A percentile compares a stretch with the other conserved stretches of the same genome.
Conservation (phyloP, 2,329 filamentous ascomycete genomes). For the Fusarium buharicum region DNA sequence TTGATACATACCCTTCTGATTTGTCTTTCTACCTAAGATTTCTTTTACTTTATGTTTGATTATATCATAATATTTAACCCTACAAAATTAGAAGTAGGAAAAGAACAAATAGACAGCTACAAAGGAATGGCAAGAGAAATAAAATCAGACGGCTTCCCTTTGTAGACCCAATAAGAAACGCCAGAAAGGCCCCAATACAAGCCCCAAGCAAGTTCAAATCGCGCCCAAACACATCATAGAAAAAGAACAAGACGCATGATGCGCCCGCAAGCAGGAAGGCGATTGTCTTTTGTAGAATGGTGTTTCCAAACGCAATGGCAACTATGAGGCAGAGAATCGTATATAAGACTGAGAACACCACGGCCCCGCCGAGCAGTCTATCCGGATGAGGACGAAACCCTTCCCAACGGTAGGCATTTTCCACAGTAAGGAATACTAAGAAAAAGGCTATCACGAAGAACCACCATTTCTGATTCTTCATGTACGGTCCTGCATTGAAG, state of each 20-base stretch:
- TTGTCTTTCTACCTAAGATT: too few relatives aligned
- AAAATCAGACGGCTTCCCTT: background rate
- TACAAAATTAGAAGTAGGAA: too few relatives aligned
- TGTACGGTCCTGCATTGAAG: background rate
- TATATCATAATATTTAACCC: too few relatives aligned
- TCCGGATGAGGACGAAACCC: too few relatives aligned
- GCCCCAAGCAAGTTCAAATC: background rate
- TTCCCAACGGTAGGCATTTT: background rate
- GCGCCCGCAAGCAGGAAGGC: rapidly evolving
- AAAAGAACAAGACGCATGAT: background rate
- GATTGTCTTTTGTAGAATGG: rapidly evolving
- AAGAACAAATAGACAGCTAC: background rate
- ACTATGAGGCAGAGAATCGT: background rate
- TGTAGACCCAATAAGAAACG: background rate
- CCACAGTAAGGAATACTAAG: rapidly evolving
- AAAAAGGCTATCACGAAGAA: rapidly evolving
- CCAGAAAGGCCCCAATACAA: rapidly evolving
- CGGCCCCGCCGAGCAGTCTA: too few relatives aligned
- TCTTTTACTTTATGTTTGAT: too few relatives aligned
- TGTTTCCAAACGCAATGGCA: rapidly evolving
- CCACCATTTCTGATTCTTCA: background rate
- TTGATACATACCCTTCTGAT: too few relatives aligned
- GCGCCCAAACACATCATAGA: background rate
- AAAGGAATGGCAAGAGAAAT: background rate
- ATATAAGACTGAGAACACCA: background rate